phyloP scores from a whole-genome alignment of 495 filamentous ascomycete genomes.

The Hyaloscypha finlandica region DNA sequence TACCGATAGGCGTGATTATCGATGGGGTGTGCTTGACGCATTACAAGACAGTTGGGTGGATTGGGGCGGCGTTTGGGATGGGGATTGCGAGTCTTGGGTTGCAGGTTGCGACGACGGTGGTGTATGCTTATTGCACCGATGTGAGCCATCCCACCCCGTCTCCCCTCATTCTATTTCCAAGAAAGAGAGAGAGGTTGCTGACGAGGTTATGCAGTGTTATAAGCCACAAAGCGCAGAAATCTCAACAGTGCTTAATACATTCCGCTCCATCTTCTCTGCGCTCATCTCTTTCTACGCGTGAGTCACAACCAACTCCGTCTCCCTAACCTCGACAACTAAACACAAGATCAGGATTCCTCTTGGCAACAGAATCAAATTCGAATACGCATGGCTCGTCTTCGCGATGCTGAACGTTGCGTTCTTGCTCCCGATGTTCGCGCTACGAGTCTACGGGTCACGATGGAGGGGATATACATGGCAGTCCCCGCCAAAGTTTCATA shows the following conservation, averaged over 20 bases:
- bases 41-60: constrained; percentile 13
- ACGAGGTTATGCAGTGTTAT: not conserved
- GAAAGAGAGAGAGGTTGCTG: not conserved
- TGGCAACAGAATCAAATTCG: constrained; percentile 5
- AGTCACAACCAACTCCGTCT: not conserved
- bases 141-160: not conserved
- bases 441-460: not conserved
- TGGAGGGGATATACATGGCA: not conserved
- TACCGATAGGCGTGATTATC: constrained; percentile 29
- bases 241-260: not conserved
- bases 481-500: not conserved
- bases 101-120: constrained; percentile 24
- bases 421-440: not conserved
- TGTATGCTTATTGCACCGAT: constrained; percentile 26
- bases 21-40: constrained; percentile 32
- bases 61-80: constrained; percentile 28
- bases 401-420: not conserved
- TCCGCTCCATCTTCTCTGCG: not conserved
- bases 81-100: constrained; percentile 19
- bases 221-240: constrained; percentile 24
- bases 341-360: not conserved
- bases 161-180: not conserved
- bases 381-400: not conserved
- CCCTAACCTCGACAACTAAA: not conserved
- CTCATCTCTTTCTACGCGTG: constrained; percentile 5